Base-by-base conservation (phyloP, 2,329 filamentous ascomycete genomes). In the Cytospora mali region DNA sequence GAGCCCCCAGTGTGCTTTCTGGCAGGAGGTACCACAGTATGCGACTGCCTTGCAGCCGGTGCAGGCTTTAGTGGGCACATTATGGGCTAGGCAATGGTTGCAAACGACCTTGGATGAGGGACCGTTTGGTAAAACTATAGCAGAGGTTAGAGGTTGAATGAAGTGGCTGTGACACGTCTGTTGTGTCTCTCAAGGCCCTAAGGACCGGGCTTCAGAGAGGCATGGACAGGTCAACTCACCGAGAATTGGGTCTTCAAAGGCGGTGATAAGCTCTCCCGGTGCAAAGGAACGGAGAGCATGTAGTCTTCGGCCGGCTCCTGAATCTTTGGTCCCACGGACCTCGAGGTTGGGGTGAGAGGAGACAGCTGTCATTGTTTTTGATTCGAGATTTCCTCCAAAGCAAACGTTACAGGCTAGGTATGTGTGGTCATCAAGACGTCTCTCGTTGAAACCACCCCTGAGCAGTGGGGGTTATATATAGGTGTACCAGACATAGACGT, bases 1-100 rank as follows among this genome's bases (percentile, higher is more conserved):
- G 1, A 71, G 70, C 9, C 72, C 71, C 85, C 86, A 88, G 69
- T 83, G 80, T 2, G 77, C 74, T 27, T 75, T 74, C 73, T 88
- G 86, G 73, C 86, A 88, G 6, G 70, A 66, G 9, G 74, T 61
- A 56, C 76, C 75, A 74, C 86, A 88, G 76, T 88, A 88, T 28
- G 75, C 77, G 4, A 79, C 78, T 1, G 79, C 75, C 29, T 75
- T 79, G 74, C 86, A 88, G 55, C 76, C 80, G 0, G 80, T 80
- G 72, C 86, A 88, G 25, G 78, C 75, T 27, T 71, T 71, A 21
- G 66, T 68, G 29, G 68, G 55, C 27, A 31, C 57, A 52, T 53
- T 42, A 49, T 58, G 67, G 58, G 49, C 39, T 29, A 85, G 75
- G 71, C 84, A 86, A 74, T 80, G 73, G 65, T 78, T 78, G 75